These are phyloP conservation scores for Neurospora sp. DNA, from an alignment of 495 filamentous ascomycete genomes.

Conservation along the genomic window DNA sequence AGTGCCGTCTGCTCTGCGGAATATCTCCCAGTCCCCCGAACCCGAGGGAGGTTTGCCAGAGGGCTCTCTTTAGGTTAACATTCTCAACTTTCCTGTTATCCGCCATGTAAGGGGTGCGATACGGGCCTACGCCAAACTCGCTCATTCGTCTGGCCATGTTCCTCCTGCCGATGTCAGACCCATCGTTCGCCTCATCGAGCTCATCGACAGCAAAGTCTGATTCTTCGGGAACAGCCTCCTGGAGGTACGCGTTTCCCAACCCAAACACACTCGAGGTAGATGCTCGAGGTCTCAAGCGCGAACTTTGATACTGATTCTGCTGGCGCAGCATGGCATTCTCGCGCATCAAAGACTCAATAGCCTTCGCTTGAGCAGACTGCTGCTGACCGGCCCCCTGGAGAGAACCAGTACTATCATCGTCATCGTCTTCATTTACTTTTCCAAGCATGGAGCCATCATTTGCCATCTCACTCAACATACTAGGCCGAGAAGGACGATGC, in stretches of 20 bases:
- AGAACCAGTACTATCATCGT: constrained; percentile 56
- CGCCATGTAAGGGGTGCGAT: constrained; percentile 45
- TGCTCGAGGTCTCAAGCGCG: constrained; percentile 53
- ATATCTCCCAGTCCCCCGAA: constrained; percentile 62
- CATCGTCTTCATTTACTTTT: constrained; percentile 73
- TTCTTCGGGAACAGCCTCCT: constrained; percentile 58
- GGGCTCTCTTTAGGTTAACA: constrained; percentile 54
- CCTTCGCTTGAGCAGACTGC: constrained; percentile 51
- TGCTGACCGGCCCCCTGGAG: constrained; percentile 34
- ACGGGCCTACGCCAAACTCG: constrained; percentile 52
- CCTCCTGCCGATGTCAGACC: constrained; percentile 45
- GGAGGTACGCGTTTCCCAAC: constrained; percentile 50
- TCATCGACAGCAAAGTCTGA: constrained; percentile 63
- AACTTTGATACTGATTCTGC: constrained; percentile 49
- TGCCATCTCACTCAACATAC: constrained; percentile 71
- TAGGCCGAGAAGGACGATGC: constrained; percentile 76
- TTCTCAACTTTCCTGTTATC: constrained; percentile 71
- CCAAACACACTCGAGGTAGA: constrained; percentile 43
- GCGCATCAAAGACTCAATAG: constrained; percentile 60
- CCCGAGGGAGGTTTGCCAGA: constrained; percentile 81
- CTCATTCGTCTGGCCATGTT: constrained; percentile 44
- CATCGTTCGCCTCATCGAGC: constrained; percentile 51
- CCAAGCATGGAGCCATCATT: constrained; percentile 61
- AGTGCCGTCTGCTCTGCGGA: constrained; percentile 85
- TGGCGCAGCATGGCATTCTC: constrained; percentile 67